phyloP scores from a whole-genome alignment of 306 rosid genomes.

The Abrus pulchellus region DNA sequence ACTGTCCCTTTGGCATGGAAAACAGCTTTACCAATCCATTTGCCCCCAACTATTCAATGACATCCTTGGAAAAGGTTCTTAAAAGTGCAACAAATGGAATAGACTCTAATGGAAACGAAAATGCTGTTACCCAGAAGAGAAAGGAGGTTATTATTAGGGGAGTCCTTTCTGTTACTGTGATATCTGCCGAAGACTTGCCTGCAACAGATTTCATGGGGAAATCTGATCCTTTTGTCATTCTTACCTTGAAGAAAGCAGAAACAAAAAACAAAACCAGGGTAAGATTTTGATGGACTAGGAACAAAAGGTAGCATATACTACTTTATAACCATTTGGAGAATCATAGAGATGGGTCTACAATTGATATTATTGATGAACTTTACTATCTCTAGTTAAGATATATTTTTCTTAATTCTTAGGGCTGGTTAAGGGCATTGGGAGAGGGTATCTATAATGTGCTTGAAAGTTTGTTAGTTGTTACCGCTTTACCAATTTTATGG shows the following conservation, averaged over 20 bases:
- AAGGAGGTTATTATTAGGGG: slow-evolving; percentile 93
- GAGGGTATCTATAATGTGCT: slow-evolving; percentile 15
- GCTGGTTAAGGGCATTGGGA: slow-evolving; percentile 34
- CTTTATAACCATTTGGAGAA: slow-evolving; percentile 13
- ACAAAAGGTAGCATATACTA: background rate
- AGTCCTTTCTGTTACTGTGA: slow-evolving; percentile 81
- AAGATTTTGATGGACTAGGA: slow-evolving; percentile 47
- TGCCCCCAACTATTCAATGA: slow-evolving; percentile 69
- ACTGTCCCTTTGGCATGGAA: slow-evolving; percentile 83
- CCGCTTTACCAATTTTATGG: slow-evolving; percentile 32
- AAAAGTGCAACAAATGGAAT: slow-evolving; percentile 70
- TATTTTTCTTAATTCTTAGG: slow-evolving; percentile 33
- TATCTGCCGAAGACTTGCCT: slow-evolving; percentile 98
- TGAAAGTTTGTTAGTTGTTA: background rate
- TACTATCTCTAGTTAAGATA: slow-evolving; percentile 14
- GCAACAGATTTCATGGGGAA: slow-evolving; percentile 85
- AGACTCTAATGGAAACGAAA: slow-evolving; percentile 71
- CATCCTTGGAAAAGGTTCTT: slow-evolving; percentile 88
- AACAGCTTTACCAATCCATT: slow-evolving; percentile 83
- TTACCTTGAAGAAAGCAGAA: slow-evolving; percentile 89
- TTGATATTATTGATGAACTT: background rate
- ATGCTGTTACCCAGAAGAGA: slow-evolving; percentile 67
- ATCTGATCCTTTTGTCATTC: slow-evolving; percentile 89
- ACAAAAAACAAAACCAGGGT: slow-evolving; percentile 89
- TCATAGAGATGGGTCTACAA: slow-evolving; percentile 19